Evolutionary conservation across 1,284 basidiomycete species (phyloP).

Genomic region (Microbotryomycetes sp.): DNA sequence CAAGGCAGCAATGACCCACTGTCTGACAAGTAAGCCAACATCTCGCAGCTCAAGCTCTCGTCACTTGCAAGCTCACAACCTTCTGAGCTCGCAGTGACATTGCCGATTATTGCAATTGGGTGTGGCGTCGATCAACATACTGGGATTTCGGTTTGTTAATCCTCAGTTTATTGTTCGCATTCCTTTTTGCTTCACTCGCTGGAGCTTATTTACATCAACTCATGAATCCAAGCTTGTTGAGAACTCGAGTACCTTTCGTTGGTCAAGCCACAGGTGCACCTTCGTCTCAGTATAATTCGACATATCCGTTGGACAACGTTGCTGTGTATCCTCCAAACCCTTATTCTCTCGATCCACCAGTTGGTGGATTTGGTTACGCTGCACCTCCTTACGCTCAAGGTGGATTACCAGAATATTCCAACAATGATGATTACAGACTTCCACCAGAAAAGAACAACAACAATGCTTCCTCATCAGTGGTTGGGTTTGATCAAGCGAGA

Average conservation of each 20-base stretch:
- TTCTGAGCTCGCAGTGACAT: not conserved
- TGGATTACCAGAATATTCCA: not conserved
- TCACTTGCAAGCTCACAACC: not conserved
- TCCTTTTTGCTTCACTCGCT: constrained; percentile 28
- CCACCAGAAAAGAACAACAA: not conserved
- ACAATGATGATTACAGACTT: not conserved
- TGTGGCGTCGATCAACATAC: constrained; percentile 18
- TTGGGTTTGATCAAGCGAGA: not conserved
- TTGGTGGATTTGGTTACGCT: not conserved
- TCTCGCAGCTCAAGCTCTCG: not conserved
- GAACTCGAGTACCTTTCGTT: not conserved
- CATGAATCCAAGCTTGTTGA: constrained; percentile 9
- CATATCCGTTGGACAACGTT: not conserved
- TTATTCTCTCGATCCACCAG: not conserved
- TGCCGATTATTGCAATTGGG: constrained; percentile 6
- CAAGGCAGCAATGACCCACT: not conserved
- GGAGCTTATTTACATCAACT: constrained; percentile 27
- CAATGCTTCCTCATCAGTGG: no score
- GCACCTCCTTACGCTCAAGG: not conserved
- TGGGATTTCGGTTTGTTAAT: constrained; percentile 27
- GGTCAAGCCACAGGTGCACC: not conserved
- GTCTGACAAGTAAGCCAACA: not conserved
- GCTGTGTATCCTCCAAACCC: not conserved
- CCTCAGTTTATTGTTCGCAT: constrained; percentile 17
- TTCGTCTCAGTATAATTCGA: not conserved